Conservation (phyloP, 495 filamentous ascomycete species). For the Ascobolus immersus region DNA sequence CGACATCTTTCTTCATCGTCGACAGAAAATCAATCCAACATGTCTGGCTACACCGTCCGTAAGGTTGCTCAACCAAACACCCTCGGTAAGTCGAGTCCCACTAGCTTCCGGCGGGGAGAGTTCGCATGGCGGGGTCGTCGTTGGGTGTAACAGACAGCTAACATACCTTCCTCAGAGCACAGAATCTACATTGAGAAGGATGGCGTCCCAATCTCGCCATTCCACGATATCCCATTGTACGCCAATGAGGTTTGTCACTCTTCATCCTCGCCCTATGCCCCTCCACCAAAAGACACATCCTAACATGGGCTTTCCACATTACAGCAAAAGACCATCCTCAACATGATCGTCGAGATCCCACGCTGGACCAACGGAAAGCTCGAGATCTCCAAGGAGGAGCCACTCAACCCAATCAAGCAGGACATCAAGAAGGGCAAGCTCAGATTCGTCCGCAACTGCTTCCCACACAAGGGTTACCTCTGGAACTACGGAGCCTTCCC, state of each 20-base stretch:
- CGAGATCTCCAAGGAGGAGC: slow-evolving; percentile 82
- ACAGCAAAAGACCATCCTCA: slow-evolving; percentile 63
- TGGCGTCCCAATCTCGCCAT: slow-evolving; percentile 76
- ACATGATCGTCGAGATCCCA: slow-evolving; percentile 99
- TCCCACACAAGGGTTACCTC: slow-evolving; percentile 98
- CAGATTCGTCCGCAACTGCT: slow-evolving; percentile 97
- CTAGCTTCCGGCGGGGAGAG: neutral
- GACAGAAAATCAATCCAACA: slow-evolving; percentile 4
- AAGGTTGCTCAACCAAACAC: slow-evolving; percentile 80
- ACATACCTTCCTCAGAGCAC: slow-evolving; percentile 33
- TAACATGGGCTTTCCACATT: slow-evolving; percentile 1
- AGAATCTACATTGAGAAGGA: slow-evolving; percentile 94
- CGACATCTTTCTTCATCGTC: slow-evolving; percentile 12
- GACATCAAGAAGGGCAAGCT: slow-evolving; percentile 79
- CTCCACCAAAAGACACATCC: neutral
- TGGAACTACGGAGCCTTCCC: slow-evolving; percentile 99
- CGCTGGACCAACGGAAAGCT: slow-evolving; percentile 99
- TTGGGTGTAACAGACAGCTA: neutral
- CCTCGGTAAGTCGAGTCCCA: slow-evolving; percentile 20
- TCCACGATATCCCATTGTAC: slow-evolving; percentile 95
- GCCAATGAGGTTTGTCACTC: slow-evolving; percentile 35
- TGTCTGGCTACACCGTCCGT: slow-evolving; percentile 34
- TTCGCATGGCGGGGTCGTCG: neutral
- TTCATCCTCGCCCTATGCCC: no score
- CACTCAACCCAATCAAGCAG: slow-evolving; percentile 91